Evolutionary conservation across 2,329 filamentous ascomycete species (phyloP), one percentile per base, ranked within the genome.

Genomic region (Neofusicoccum parvum): DNA sequence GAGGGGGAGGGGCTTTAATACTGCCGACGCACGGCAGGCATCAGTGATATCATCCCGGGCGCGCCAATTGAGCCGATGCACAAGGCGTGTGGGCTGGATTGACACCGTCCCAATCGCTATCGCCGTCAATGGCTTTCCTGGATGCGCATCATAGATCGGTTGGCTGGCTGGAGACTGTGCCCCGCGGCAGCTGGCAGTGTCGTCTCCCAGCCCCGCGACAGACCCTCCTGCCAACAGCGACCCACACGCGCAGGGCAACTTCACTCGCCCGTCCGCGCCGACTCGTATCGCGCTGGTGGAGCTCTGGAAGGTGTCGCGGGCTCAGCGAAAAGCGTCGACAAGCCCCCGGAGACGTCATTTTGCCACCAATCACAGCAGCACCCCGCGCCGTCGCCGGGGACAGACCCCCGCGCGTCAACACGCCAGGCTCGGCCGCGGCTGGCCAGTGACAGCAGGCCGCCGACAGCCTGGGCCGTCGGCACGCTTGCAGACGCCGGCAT

Each of bases 1-100:
- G 64, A 50, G 64, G 64, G 54, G 64, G 64, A 65, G 64, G 64
- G 64, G 64, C 34, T 65, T 65, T 53, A 62, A 53, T 54, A 54
- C 23, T 54, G 62, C 39, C 46, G 46, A 48, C 11, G 32, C 27
- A 11, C 27, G 36, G 36, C 45, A 51, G 51, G 48, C 54, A 17
- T 46, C 56, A 45, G 53, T 60, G 64, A 60, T 45, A 41, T 65
- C 63, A 65, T 65, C 27, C 60, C 63, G 12, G 12, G 41, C 53
- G 41, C 46, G 64, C 41, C 53, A 43, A 63, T 41, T 46, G 54
- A 59, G 41, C 54, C 54, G 60, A 63, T 51, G 64, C 50, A 45
- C 20, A 36, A 43, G 34, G 45, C 45, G 34, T 37, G 32, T 49
- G 50, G 37, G 53, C 20, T 32, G 53, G 41, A 59, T 5, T 34